A percentile compares a stretch with the other conserved stretches of the same genome.
These are phyloP conservation scores for Daedaleopsis nitida DNA, from an alignment of 768 basidiomycete genomes.

Conservation along the genomic window DNA sequence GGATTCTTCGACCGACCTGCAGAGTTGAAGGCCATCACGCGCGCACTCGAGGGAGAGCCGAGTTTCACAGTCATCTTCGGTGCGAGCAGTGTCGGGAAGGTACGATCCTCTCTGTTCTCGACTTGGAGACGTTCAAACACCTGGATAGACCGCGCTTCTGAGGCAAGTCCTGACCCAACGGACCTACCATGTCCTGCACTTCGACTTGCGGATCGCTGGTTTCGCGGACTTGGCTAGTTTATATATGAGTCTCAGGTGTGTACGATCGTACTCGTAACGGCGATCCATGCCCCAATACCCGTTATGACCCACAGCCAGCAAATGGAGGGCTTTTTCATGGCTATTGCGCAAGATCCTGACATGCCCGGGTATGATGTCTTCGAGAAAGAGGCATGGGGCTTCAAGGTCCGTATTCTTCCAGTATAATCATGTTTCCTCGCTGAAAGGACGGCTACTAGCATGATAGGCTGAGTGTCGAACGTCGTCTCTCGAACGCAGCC, in stretches of 20 bases:
- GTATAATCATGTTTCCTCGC: neutral
- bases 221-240: constrained; percentile 81
- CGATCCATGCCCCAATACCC: neutral
- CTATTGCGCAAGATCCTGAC: constrained; percentile 47
- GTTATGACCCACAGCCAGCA: constrained; percentile 52
- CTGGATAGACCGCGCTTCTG: constrained; percentile 67
- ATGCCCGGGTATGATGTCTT: constrained; percentile 69
- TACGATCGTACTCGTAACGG: neutral
- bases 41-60: constrained; percentile 67
- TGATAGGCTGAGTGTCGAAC: constrained; percentile 74
- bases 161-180: constrained; percentile 73
- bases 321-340: constrained; percentile 80
- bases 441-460: constrained; percentile 46
- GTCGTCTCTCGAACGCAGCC: constrained; percentile 51
- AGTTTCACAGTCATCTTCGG: constrained; percentile 82
- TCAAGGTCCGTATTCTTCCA: constrained; percentile 57
- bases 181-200: constrained; percentile 78
- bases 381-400: constrained; percentile 73
- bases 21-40: constrained; percentile 67
- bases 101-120: constrained; percentile 34
- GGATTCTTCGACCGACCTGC: constrained; percentile 70
- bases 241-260: constrained; percentile 60
- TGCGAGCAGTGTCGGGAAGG: constrained; percentile 83
- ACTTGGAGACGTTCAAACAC: neutral
- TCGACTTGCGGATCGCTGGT: constrained; percentile 81